Base-by-base conservation (phyloP, 148 eudicot species). In the Rhododendron mucronatum region DNA sequence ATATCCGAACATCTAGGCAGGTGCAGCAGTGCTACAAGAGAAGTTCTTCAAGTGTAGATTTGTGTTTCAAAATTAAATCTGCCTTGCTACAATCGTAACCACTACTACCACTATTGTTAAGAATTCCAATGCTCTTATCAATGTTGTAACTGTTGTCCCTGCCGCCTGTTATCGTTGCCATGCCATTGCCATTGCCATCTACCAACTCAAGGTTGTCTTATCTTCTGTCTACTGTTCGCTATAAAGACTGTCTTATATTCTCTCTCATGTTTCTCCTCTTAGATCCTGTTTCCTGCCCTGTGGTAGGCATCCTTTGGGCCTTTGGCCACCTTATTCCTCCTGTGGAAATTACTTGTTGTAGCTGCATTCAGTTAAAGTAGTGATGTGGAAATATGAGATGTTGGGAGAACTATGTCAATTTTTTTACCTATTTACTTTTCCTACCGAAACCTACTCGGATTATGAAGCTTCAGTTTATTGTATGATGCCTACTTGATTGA, bases 401-500 rank as follows among this genome's bases (percentile, higher is more conserved):
- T 8, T 51, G 51, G 8, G 69, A 39, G 30, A 37, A 50, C 20
- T 57, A 37, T 51, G 18, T 28, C 8, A 7, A 53, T 84, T 7
- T 77, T 13, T 33, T 71, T 71, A 2, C 45, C 5, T 21, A 7
- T 85, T n/a, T 41, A 55, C 23, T 76, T 75, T 47, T 51, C 67
- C 74, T 21, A 1, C 14, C 33, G 8, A 44, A 44, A 45, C 55
- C 39, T 47, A 8, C 15, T 73, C 26, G 77, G 55, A 53, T 47
- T 59, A 4, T 81, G 65, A 30, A 81, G 61, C 84, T 61, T 44
- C 26, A 41, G 10, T 67, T 10, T 86, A 16, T 23, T 63, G 20
- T 73, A 30, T 77, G 23, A 82, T 84, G 75, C 44, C 63, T 51
- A 20, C 30, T 84, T 87, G 75, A 82, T 79, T 83, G 26, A 55